These are phyloP conservation scores for Penicillium taxi DNA, from an alignment of 495 filamentous ascomycete genomes.

Conservation along the genomic window DNA sequence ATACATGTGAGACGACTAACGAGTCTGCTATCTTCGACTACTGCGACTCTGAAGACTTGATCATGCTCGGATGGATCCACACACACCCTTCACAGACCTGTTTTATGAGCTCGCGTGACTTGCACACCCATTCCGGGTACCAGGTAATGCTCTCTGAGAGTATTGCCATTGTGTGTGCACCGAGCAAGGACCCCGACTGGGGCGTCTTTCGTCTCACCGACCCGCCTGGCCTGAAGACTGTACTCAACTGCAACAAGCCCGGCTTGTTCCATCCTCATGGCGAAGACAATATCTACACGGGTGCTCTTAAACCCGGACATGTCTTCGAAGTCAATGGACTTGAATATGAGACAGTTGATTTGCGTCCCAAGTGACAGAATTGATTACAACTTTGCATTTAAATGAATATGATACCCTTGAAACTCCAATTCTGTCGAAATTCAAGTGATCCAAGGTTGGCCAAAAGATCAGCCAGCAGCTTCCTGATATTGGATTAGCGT, in stretches of 20 bases:
- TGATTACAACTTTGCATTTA: too few species aligned
- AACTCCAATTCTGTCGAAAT: too few species aligned
- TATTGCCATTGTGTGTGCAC: slow-evolving; percentile 95
- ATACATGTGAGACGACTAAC: slow-evolving; percentile 90
- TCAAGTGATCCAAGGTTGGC: too few species aligned
- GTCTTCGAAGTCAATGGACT: slow-evolving; percentile 70
- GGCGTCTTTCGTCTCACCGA: slow-evolving; percentile 89
- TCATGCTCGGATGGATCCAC: slow-evolving; percentile 96
- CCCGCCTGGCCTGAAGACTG: slow-evolving; percentile 75
- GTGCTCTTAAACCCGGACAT: slow-evolving; percentile 74
- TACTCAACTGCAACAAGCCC: slow-evolving; percentile 64
- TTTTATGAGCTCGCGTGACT: slow-evolving; percentile 90
- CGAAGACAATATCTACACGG: slow-evolving; percentile 71
- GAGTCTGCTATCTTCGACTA: slow-evolving; percentile 79
- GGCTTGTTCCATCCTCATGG: slow-evolving; percentile 79
- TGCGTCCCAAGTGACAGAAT: slow-evolving; percentile 58
- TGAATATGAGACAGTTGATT: slow-evolving; percentile 70
- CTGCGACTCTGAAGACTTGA: slow-evolving; percentile 73
- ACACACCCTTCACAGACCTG: slow-evolving; percentile 95
- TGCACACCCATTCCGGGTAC: slow-evolving; percentile 89
- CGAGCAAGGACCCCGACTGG: slow-evolving; percentile 72
- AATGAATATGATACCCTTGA: too few species aligned
- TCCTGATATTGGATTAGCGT: too few species aligned
- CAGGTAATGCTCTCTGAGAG: slow-evolving; percentile 92
- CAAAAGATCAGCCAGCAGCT: too few species aligned